These are phyloP conservation scores for Canariomyces notabilis DNA, from an alignment of 2,329 filamentous ascomycete genomes.

Conservation along the genomic window DNA sequence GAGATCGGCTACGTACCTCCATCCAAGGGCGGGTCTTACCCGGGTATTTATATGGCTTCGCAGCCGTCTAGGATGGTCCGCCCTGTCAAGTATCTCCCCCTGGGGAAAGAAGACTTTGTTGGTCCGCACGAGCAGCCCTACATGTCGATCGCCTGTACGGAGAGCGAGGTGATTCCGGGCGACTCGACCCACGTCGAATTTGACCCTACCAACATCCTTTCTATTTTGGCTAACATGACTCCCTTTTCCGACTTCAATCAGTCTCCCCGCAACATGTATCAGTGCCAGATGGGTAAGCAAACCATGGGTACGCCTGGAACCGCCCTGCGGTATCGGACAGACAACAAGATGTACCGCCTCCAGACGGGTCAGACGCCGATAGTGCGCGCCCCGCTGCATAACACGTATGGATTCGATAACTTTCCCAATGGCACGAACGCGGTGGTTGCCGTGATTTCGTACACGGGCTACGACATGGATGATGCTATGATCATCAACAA, in stretches of 20 bases:
- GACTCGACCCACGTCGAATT: conserved; percentile 91
- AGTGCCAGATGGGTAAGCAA: conserved; percentile 99
- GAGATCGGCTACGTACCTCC: conserved; percentile 90
- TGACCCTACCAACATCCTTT: conserved; percentile 92
- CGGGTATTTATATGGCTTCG: conserved; percentile 90
- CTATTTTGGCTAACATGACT: conserved; percentile 96
- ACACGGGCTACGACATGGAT: conserved; percentile 99
- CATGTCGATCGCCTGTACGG: conserved; percentile 94
- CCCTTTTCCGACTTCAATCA: conserved; percentile 99
- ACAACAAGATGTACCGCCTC: conserved; percentile 94
- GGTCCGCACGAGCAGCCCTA: conserved; percentile 95
- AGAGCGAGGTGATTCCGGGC: conserved; percentile 79
- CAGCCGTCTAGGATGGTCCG: conserved; percentile 80
- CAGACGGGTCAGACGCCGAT: conserved; percentile 96
- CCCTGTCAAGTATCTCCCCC: conserved; percentile 84
- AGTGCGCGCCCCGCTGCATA: conserved; percentile 86
- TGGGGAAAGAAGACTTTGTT: conserved; percentile 81
- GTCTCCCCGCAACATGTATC: conserved; percentile 98
- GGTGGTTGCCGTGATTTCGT: conserved; percentile 95
- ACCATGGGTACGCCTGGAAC: conserved; percentile 96
- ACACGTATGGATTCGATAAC: conserved; percentile 94
- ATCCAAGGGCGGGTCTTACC: conserved; percentile 89
- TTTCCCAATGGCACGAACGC: conserved; percentile 96
- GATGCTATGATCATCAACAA: conserved; percentile 99
- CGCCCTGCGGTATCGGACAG: conserved; percentile 77